These are phyloP conservation scores for Hysterium pulicare DNA, from an alignment of 2,329 filamentous ascomycete species.

Conservation along the genomic window DNA sequence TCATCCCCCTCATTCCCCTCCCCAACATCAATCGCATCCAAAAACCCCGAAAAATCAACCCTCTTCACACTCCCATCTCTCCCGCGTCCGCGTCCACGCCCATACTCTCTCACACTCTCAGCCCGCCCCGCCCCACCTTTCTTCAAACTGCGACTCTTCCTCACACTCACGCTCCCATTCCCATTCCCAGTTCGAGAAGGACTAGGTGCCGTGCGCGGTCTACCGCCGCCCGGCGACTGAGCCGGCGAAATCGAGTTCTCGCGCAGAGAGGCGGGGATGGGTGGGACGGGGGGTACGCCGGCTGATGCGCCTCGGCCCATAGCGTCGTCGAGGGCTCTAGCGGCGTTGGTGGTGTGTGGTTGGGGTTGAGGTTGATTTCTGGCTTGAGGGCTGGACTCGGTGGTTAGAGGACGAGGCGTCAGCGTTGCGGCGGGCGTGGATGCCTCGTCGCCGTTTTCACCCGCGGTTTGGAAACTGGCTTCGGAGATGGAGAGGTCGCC, in stretches of 20 bases:
- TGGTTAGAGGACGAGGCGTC: not conserved
- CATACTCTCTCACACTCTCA: constrained; percentile 15
- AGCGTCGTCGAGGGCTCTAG: constrained; percentile 11
- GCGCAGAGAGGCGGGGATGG: constrained; percentile 28
- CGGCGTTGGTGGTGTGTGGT: constrained; percentile 9
- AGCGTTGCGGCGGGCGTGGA: constrained; percentile 3
- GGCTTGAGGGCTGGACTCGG: too few relatives aligned
- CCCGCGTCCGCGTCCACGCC: constrained; percentile 12
- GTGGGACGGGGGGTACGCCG: constrained; percentile 30
- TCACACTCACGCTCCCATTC: constrained; percentile 11
- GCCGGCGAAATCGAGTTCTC: constrained; percentile 12
- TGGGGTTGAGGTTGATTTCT: constrained; percentile 12
- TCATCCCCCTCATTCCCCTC: constrained; percentile 19
- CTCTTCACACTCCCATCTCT: constrained; percentile 7
- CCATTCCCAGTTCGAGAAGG: constrained; percentile 19
- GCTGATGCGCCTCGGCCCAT: constrained; percentile 11
- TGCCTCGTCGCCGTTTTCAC: not conserved
- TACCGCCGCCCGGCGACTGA: constrained; percentile 4
- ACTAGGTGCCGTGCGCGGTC: constrained; percentile 1
- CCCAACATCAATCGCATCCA: constrained; percentile 34
- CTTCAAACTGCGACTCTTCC: constrained; percentile 26
- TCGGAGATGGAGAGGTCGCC: constrained; percentile 68
- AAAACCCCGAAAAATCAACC: constrained; percentile 27
- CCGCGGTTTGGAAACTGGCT: constrained; percentile 4
- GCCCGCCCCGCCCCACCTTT: constrained; percentile 16